Evolutionary conservation across 2,329 filamentous ascomycete genomes (phyloP), one percentile per base, ranked within the genome.

Genomic region (Fusarium austroafricanum): DNA sequence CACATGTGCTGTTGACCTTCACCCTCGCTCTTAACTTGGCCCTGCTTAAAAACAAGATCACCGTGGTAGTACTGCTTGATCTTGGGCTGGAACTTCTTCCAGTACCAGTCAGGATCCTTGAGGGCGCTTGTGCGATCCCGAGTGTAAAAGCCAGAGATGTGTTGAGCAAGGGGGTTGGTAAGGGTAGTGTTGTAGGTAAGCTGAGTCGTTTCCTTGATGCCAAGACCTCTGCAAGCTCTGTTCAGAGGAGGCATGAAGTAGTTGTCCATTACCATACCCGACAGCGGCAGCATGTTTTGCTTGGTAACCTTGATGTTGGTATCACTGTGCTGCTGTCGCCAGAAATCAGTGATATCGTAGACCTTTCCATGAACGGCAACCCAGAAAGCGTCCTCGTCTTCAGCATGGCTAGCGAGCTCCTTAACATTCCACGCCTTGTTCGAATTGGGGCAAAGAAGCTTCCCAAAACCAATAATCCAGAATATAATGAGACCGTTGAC

Each of bases 261-360:
- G n/a, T 86, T 84, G 70, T 96, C 92, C 70, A 99, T 81, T 71
- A 94, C 89, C 71, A 88, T 75, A 31, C 96, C 96, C 38, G 89
- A 92, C 68, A 97, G 90, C 3, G 88, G 89, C 67, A 88, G 75
- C 96, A 99, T 98, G 55, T 83, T 79, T 2, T 84, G 81, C 6
- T 81, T 83, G 2, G 84, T 86, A 0, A 89, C 90, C 59, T 90
- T 83, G 51, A 87, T 88, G 46, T 78, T 79, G 1, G 72, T 89
- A 74, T 96, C 93, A 76, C 93, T 95, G 81, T 99, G 96, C 58
- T 96, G 88, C 21, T 87, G 80, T 74, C 87, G 92, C 89, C 91
- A 97, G 78, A 97, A 99, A 57, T 94, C 92, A 53, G 90, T 88
- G 43, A 99, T 88, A 74, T 99, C 96, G 80, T 98, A 99, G 31